Conservation (phyloP, 2,329 filamentous ascomycete genomes). For the Monosporascus sp. region DNA sequence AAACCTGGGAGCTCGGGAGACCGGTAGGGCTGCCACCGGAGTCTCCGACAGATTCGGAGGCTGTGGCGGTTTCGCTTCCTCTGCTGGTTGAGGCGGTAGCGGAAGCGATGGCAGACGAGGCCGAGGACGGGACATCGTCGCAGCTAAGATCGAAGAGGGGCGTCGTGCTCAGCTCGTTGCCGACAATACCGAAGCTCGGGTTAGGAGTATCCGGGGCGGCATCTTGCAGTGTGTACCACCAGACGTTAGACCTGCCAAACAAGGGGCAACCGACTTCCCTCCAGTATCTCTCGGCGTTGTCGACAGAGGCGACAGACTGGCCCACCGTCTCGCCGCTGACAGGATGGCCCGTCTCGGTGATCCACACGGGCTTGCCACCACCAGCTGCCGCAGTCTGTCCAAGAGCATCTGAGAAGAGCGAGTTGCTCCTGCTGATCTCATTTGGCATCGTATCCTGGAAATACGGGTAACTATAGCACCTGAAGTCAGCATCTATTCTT, state of each 20-base stretch:
- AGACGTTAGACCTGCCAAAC: constrained; percentile 60
- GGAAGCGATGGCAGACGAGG: constrained; percentile 14
- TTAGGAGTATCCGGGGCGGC: constrained; percentile 51
- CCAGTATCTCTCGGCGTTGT: constrained; percentile 78
- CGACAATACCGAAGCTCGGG: constrained; percentile 68
- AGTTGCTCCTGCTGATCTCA: constrained; percentile 56
- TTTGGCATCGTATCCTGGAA: constrained; percentile 68
- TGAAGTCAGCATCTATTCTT: too few species aligned
- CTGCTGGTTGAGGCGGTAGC: constrained; percentile 12
- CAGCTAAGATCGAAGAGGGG: constrained; percentile 62
- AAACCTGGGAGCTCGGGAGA: constrained; percentile 20
- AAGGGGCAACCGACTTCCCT: constrained; percentile 68
- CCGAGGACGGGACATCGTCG: constrained; percentile 28
- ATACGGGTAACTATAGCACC: constrained; percentile 58
- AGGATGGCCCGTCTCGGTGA: constrained; percentile 87
- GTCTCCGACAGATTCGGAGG: constrained; percentile 14
- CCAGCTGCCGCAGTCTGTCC: constrained; percentile 52
- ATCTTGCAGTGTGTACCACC: constrained; percentile 76
- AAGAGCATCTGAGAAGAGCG: constrained; percentile 64
- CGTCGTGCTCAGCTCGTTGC: constrained; percentile 43
- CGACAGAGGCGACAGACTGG: constrained; percentile 54
- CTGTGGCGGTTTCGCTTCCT: constrained; percentile 9
- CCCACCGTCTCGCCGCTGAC: constrained; percentile 61
- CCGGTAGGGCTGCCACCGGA: constrained; percentile 20
- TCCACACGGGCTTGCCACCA: constrained; percentile 69